phyloP scores from a whole-genome alignment of 176 grass and related monocot genomes.

The Carex scoparia region DNA sequence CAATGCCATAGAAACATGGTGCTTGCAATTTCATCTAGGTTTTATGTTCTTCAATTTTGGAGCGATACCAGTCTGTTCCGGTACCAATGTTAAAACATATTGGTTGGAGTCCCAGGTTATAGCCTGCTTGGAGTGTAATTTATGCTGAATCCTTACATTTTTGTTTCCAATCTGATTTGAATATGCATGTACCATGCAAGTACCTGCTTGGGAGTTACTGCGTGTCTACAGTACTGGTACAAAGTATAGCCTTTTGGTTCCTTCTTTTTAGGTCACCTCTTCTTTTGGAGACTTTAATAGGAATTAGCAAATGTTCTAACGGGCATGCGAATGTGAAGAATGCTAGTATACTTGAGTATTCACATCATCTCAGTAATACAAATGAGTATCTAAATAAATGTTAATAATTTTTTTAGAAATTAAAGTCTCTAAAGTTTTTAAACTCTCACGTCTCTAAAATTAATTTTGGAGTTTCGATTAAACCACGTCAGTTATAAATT shows the following conservation, averaged over 20 bases:
- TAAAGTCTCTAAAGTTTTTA: too few species aligned
- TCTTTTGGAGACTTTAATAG: too few species aligned
- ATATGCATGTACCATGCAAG: not conserved
- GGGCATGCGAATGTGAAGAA: too few species aligned
- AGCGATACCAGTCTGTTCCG: not conserved
- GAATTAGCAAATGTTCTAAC: too few species aligned
- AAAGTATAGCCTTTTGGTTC: not conserved
- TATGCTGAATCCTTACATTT: not conserved
- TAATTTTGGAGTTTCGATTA: too few species aligned
- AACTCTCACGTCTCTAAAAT: too few species aligned
- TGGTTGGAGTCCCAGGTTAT: not conserved
- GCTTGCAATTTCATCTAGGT: not conserved
- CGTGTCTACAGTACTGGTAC: not conserved
- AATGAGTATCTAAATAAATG: too few species aligned
- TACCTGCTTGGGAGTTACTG: not conserved
- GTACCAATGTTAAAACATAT: not conserved
- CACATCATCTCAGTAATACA: too few species aligned
- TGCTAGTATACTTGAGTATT: too few species aligned
- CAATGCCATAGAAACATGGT: not conserved
- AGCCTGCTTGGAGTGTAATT: not conserved
- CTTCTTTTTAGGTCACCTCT: too few species aligned
- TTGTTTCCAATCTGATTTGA: not conserved
- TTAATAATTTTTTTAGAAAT: too few species aligned
- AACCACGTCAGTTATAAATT: too few species aligned
- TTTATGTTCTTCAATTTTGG: not conserved